Percentiles rank a stretch among this genome's conserved stretches.
Conservation (phyloP, 257 asterid species). For the Knoxia roxburghii region DNA sequence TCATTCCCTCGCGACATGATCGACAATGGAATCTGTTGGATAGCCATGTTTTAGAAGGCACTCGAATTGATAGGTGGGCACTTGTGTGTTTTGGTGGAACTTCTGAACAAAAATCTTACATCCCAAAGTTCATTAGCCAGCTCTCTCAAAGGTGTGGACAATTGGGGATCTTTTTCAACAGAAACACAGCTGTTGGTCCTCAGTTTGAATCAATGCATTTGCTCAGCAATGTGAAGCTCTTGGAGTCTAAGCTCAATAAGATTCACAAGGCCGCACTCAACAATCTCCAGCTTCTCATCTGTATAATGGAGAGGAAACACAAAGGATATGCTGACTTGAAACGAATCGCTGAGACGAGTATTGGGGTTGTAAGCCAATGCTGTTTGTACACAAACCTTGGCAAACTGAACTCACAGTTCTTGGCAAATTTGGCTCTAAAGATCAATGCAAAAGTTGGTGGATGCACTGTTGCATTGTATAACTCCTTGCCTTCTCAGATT, state of each 20-base stretch:
- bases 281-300: slow-evolving; percentile 78
- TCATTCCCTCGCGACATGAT: slow-evolving; percentile 77
- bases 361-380: slow-evolving; percentile 84
- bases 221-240: slow-evolving; percentile 57
- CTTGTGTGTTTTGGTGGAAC: slow-evolving; percentile 80
- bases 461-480: slow-evolving; percentile 76
- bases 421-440: slow-evolving; percentile 86
- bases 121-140: slow-evolving; percentile 68
- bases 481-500: slow-evolving; percentile 62
- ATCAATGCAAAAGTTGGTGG: slow-evolving; percentile 96
- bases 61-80: slow-evolving; percentile 75
- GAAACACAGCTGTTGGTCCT: slow-evolving; percentile 48
- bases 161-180: slow-evolving; percentile 66
- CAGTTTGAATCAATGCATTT: slow-evolving; percentile 79
- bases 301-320: slow-evolving; percentile 95
- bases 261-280: slow-evolving; percentile 49
- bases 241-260: slow-evolving; percentile 68
- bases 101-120: slow-evolving; percentile 53
- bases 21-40: slow-evolving; percentile 91
- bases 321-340: slow-evolving; percentile 92
- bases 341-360: slow-evolving; percentile 75
- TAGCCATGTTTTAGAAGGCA: slow-evolving; percentile 90
- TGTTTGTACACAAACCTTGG: slow-evolving; percentile 71
- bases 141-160: slow-evolving; percentile 71
- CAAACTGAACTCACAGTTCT: slow-evolving; percentile 62